Base-by-base conservation (phyloP, 805 yeast species). In the Yamadazyma insecticola region DNA sequence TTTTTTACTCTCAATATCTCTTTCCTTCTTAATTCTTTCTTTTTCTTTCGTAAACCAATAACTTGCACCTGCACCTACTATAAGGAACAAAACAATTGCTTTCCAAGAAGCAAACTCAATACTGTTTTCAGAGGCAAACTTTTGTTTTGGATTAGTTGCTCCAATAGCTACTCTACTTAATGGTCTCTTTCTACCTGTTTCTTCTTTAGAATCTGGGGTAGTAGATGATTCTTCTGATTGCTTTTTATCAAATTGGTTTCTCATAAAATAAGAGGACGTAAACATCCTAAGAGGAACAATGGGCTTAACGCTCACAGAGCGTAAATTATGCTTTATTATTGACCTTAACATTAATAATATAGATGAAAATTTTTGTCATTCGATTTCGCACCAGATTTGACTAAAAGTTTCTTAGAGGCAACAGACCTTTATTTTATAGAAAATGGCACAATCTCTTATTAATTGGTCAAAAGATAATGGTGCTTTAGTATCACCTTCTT, bases 71-170 rank as follows among this genome's bases (percentile, higher is more conserved):
- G 81, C 81, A 16, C 96, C 97, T 13, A 77, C 78, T 0, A 69
- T 64, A 2, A 83, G 36, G 51, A 89, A 72, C 16, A 87, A 50
- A 2, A 76, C 57, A 12, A 84, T 77, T 1, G 95, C 88, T 49
- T 83, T 84, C 94, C 97, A 87, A 6, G 88, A 72, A 8, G 90
- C 74, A 58, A 81, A 81, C 48, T 85, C 94, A 34, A 83, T 68
- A 24, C 75, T 64, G 31, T 51, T 53, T 8, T 57, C 55, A 9
- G 59, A 57, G 3, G 67, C 55, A 35, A 54, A 59, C 37, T 63
- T 56, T 31, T 63, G 44, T 39, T 48, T 40, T 26, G 59, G 53
- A 9, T 53, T 45, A 2, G 68, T 32, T 1, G 78, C 81, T 6
- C 95, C 95, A 39, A 87, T 70, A 9, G 92, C 88, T 20, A 84